Base-by-base conservation (phyloP, 345 rosid species). In the Reutealis trisperma region DNA sequence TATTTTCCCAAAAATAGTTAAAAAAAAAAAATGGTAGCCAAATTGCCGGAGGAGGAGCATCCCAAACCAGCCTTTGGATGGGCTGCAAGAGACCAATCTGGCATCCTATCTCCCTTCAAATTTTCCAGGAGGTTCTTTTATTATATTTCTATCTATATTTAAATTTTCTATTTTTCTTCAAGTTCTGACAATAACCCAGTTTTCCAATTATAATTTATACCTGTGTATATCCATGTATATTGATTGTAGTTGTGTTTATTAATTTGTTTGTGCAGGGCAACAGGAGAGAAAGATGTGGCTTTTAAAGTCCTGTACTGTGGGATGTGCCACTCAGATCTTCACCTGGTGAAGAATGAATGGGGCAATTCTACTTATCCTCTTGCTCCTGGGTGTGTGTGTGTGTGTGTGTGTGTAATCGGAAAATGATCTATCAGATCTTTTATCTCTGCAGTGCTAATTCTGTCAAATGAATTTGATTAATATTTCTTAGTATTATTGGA, bases 21-120 rank as follows among this genome's bases (percentile, higher is more conserved):
- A n/a, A n/a, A n/a, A n/a, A n/a, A 54, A 7, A 68, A 22, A 68
- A 51, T 70, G 60, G 73, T 44, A 5, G 13, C 44, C 44, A 70
- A 51, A 27, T 70, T 34, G 13, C 73, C 77, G 0, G 83, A 80
- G 66, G 63, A 68, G 45, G 80, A 62, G 73, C 86, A 85, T 71
- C 78, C 84, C 0, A 72, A 51, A 67, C 58, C 57, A 25, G 89
- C 85, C 54, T 67, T 85, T 34, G 94, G 94, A 67, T 90, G 89
- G 92, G 92, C 94, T 0, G 94, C 92, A 1, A 85, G 77, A 67
- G 91, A 89, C 77, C 6, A 86, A 7, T 87, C 91, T 49, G 94
- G 92, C 49, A 75, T 79, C 62, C 92, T 89, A 54, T 89, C 92
- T 68, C 92, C 92, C 66, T 89, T 87, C 75, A 68, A 79, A 34